Evolutionary conservation across 2,329 filamentous ascomycete species (phyloP).

Genomic region (Phialophora chinensis): DNA sequence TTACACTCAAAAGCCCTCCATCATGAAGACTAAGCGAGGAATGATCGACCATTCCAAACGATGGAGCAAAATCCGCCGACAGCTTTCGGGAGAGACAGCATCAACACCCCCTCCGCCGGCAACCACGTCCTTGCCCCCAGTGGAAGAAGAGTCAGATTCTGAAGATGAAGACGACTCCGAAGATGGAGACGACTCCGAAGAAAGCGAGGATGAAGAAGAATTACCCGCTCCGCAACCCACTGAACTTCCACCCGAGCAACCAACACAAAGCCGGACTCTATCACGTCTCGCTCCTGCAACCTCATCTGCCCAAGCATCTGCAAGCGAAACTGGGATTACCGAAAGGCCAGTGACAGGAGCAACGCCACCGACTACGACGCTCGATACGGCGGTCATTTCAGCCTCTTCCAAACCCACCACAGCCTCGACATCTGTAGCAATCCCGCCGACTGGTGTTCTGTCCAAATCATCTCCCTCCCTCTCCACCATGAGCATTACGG

Average conservation of each 20-base stretch:
- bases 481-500: background rate
- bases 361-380: background rate
- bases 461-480: slow-evolving; percentile 6
- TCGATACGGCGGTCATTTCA: background rate
- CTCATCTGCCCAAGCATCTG: background rate
- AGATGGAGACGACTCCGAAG: slow-evolving; percentile 11
- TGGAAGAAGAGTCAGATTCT: slow-evolving; percentile 3
- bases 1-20: background rate
- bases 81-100: background rate
- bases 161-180: slow-evolving; percentile 7
- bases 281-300: background rate
- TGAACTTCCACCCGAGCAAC: too few relatives aligned
- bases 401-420: background rate
- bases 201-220: slow-evolving; percentile 35
- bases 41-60: slow-evolving; percentile 9
- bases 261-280: background rate
- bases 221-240: background rate
- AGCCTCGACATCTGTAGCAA: background rate
- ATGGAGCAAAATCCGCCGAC: slow-evolving; percentile 8
- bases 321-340: background rate
- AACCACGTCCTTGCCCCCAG: background rate
- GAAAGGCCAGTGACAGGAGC: background rate
- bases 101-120: background rate
- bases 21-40: slow-evolving; percentile 1
- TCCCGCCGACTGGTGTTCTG: background rate